Evolutionary conservation across 192 early-diverging fungal genomes (phyloP).

Genomic region (Kickxella alabastrina): DNA sequence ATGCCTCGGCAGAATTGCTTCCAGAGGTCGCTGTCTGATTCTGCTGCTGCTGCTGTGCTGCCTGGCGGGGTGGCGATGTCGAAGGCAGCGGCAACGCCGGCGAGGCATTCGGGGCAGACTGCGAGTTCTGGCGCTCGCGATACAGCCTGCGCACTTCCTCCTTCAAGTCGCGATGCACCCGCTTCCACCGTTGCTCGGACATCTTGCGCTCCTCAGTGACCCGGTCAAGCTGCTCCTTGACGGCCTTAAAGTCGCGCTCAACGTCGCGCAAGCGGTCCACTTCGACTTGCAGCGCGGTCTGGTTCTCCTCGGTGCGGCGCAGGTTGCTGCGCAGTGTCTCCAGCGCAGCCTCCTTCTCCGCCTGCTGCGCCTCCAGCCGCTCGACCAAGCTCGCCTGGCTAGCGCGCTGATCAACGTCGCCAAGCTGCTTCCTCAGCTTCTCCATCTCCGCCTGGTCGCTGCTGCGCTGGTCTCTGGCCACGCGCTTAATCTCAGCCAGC

Average conservation of each 20-base stretch:
- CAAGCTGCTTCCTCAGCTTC: conserved; percentile 19
- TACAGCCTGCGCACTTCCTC: conserved; percentile 49
- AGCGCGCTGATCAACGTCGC: conserved; percentile 21
- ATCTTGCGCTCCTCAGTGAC: conserved; percentile 41
- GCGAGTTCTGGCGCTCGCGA: conserved; percentile 22
- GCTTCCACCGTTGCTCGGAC: conserved; percentile 49
- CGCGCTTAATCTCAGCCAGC: conserved; percentile 22
- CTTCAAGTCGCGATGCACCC: conserved; percentile 48
- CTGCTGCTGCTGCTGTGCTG: conserved; percentile 1
- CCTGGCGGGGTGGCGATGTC: neutral
- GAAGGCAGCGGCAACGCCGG: neutral
- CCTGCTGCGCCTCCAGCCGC: conserved; percentile 30
- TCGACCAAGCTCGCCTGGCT: conserved; percentile 22
- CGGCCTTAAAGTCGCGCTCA: conserved; percentile 22
- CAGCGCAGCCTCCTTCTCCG: conserved; percentile 40
- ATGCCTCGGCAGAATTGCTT: neutral
- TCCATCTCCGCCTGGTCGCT: conserved; percentile 13
- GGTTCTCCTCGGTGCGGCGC: conserved; percentile 27
- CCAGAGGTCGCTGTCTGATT: neutral
- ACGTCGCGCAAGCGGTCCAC: conserved; percentile 42
- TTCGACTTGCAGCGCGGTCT: conserved; percentile 25
- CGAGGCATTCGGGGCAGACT: neutral
- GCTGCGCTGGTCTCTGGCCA: conserved; percentile 11
- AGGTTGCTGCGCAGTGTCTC: conserved; percentile 41
- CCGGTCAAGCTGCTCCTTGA: conserved; percentile 21